These are phyloP conservation scores for Escallonia rubra DNA, from an alignment of 129 eudicot species.

Conservation along the genomic window DNA sequence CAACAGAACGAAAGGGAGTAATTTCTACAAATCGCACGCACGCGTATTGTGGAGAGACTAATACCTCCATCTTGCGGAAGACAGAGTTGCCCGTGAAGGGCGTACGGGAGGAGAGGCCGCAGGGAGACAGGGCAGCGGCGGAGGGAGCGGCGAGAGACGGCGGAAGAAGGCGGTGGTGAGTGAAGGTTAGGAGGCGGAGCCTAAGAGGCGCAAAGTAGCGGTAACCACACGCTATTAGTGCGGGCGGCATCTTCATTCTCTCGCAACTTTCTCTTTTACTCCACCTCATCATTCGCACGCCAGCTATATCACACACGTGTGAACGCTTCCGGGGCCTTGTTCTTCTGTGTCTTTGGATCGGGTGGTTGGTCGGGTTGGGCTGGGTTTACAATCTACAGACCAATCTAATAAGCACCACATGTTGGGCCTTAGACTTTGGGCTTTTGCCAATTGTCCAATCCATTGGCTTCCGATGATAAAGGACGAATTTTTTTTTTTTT, in stretches of 20 bases:
- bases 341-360: no score
- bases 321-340: no score
- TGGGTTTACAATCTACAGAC: no score
- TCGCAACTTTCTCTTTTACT: background rate
- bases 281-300: background rate
- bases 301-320: no score
- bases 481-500: no score
- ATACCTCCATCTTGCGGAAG: conserved; percentile 69
- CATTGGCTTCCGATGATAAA: no score
- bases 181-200: conserved; percentile 7
- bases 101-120: conserved; percentile 7
- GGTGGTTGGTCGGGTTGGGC: no score
- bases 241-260: conserved; percentile 25
- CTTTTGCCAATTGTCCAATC: no score
- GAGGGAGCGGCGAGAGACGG: conserved; percentile 20
- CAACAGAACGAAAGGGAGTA: no score
- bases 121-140: conserved; percentile 17
- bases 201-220: conserved; percentile 56
- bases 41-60: background rate
- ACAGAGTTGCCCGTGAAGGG: conserved; percentile 56
- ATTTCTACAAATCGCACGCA: no score
- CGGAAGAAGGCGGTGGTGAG: conserved; percentile 16
- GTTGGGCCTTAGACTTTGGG: no score
- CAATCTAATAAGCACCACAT: no score
- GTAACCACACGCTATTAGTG: conserved; percentile 49